Evolutionary conservation across 805 yeast species (phyloP).

Genomic region (Dipodascus albidus): DNA sequence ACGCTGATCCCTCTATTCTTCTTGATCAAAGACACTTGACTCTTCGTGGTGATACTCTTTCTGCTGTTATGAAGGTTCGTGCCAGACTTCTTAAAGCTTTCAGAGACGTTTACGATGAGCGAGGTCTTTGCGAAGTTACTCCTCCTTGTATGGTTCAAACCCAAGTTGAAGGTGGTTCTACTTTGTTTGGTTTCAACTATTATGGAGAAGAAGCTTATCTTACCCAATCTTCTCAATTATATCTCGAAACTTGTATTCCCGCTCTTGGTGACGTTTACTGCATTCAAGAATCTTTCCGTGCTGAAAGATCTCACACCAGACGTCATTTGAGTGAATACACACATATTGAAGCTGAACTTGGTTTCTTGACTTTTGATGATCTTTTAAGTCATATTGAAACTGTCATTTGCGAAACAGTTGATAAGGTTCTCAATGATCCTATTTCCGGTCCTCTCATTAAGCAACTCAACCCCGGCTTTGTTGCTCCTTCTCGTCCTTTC

Average conservation of each 20-base stretch:
- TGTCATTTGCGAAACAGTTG: slow-evolving; percentile 54
- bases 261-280: slow-evolving; percentile 95
- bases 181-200: slow-evolving; percentile 84
- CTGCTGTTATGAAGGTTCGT: slow-evolving; percentile 91
- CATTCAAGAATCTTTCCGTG: slow-evolving; percentile 97
- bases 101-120: slow-evolving; percentile 68
- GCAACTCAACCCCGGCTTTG: slow-evolving; percentile 87
- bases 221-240: slow-evolving; percentile 95
- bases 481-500: slow-evolving; percentile 77
- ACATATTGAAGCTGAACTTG: slow-evolving; percentile 91
- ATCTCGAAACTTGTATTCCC: slow-evolving; percentile 92
- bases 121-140: slow-evolving; percentile 77
- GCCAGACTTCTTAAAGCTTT: slow-evolving; percentile 63
- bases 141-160: slow-evolving; percentile 99
- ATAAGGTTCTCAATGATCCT: slow-evolving; percentile 78
- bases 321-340: slow-evolving; percentile 96
- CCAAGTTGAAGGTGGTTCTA: slow-evolving; percentile 98
- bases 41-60: slow-evolving; percentile 90
- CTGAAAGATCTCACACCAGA: slow-evolving; percentile 97
- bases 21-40: slow-evolving; percentile 92
- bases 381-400: slow-evolving; percentile 76
- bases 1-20: slow-evolving; percentile 84
- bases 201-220: slow-evolving; percentile 95
- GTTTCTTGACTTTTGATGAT: slow-evolving; percentile 79
- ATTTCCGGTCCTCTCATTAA: slow-evolving; percentile 81